Percentiles rank a stretch among this genome's conserved stretches.
phyloP scores from a whole-genome alignment of 139 green algal species.

The Volvox reticuliferus region DNA sequence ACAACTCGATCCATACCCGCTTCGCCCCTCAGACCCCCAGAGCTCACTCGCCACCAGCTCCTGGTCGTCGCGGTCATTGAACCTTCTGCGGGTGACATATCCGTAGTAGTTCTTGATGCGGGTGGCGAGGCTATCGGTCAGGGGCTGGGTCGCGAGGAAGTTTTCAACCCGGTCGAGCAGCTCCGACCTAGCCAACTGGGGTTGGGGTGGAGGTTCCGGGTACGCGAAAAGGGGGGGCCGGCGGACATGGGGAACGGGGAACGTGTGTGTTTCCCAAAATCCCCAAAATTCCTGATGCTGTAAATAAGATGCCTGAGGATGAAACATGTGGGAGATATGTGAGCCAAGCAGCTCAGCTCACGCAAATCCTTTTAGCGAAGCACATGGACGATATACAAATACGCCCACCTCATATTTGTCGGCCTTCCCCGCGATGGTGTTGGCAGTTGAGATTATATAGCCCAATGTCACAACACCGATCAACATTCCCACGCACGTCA shows the following conservation, averaged over 20 bases:
- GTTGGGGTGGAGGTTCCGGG: too few species aligned
- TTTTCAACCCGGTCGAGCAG: neutral
- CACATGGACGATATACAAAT: too few species aligned
- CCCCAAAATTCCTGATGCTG: too few species aligned
- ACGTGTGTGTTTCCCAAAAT: too few species aligned
- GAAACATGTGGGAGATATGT: too few species aligned
- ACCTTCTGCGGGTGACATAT: neutral
- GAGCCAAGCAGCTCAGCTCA: too few species aligned
- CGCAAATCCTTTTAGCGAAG: too few species aligned
- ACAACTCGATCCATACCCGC: neutral
- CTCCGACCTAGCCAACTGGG: neutral
- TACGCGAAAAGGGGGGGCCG: too few species aligned
- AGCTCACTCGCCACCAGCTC: neutral
- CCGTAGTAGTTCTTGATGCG: constrained; percentile 17
- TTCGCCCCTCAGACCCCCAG: neutral
- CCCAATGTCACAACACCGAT: constrained; percentile 14
- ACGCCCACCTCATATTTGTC: constrained; percentile 40
- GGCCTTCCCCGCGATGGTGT: constrained; percentile 24
- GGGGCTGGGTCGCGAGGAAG: neutral
- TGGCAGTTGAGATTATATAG: constrained; percentile 39
- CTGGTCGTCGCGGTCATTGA: constrained; percentile 11
- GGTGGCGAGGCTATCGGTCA: neutral
- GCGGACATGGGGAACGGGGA: too few species aligned
- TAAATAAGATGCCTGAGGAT: too few species aligned
- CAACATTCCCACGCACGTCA: neutral